These are phyloP conservation scores for Conringia planisiliqua DNA, from an alignment of 345 rosid genomes.

Conservation along the genomic window DNA sequence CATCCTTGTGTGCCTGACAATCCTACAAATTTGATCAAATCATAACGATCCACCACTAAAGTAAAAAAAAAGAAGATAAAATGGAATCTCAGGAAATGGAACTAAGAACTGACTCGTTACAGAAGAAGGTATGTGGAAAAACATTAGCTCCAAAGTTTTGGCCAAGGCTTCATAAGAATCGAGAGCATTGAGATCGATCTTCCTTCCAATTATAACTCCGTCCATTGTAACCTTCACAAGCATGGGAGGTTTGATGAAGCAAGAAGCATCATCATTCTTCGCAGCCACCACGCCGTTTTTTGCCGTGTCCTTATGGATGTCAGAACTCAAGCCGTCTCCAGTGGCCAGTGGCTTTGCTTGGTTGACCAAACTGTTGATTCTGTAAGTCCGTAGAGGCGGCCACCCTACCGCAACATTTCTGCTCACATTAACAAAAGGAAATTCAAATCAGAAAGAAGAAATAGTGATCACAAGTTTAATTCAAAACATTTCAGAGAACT, in stretches of 20 bases:
- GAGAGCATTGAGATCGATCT: constrained; percentile 67
- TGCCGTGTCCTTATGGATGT: constrained; percentile 31
- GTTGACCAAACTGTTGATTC: constrained; percentile 79
- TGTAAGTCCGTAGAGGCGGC: constrained; percentile 80
- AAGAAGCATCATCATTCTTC: constrained; percentile 16
- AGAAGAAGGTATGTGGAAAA: constrained; percentile 38
- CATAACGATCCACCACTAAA: neutral
- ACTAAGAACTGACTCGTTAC: constrained; percentile 16
- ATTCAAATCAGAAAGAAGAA: neutral
- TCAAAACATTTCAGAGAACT: neutral
- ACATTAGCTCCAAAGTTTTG: constrained; percentile 69
- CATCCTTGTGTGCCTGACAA: constrained; percentile 32
- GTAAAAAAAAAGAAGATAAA: neutral
- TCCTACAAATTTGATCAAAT: constrained; percentile 3
- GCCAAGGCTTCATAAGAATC: constrained; percentile 69
- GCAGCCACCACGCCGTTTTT: constrained; percentile 18
- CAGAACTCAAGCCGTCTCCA: constrained; percentile 41
- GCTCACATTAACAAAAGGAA: constrained; percentile 28
- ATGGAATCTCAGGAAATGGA: neutral
- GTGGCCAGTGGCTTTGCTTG: constrained; percentile 53
- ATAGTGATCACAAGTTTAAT: neutral
- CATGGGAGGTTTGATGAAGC: constrained; percentile 29
- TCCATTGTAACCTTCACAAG: constrained; percentile 96
- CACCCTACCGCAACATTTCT: constrained; percentile 80
- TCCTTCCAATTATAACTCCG: constrained; percentile 86